A percentile compares a stretch with the other conserved stretches of the same genome.
These are phyloP conservation scores for Phytophthora ramorum DNA, from an alignment of 352 stramenopile genomes.

Conservation along the genomic window DNA sequence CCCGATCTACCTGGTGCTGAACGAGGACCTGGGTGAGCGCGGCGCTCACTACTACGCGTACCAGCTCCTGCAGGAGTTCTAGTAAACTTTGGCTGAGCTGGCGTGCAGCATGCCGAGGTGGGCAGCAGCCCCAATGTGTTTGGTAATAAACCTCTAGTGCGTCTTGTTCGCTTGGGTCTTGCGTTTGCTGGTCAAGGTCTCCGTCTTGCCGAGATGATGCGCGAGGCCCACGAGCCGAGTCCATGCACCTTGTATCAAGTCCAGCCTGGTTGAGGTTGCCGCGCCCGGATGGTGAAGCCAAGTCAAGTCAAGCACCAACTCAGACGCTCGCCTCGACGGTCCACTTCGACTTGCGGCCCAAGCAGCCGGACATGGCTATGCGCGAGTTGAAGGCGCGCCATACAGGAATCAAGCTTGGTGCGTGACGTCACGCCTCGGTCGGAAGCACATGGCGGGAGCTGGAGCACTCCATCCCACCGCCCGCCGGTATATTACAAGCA, in stretches of 20 bases:
- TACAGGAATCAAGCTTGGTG: constrained; percentile 12
- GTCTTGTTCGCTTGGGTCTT: constrained; percentile 1
- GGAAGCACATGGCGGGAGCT: constrained; percentile 12
- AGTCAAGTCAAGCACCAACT: constrained; percentile 15
- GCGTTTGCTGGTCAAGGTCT: neutral
- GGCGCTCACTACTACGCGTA: too few species aligned
- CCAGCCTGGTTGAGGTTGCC: constrained; percentile 7
- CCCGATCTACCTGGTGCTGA: too few species aligned
- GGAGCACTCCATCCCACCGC: constrained; percentile 18
- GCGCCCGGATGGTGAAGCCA: neutral
- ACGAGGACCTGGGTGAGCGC: too few species aligned
- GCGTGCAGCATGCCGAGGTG: neutral
- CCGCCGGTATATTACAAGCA: constrained; percentile 12
- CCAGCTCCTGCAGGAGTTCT: too few species aligned
- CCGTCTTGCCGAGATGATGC: neutral
- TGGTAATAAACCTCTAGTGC: constrained; percentile 1
- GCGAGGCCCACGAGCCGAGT: constrained; percentile 3
- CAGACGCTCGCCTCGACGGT: too few species aligned
- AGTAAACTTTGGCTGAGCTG: neutral
- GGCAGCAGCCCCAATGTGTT: too few species aligned
- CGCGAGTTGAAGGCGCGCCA: constrained; percentile 19
- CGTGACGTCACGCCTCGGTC: neutral
- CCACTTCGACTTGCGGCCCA: constrained; percentile 19
- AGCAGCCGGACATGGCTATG: constrained; percentile 24
- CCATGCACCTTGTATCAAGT: constrained; percentile 32